phyloP scores from a whole-genome alignment of 2,329 filamentous ascomycete genomes.

The Ophiostoma australiae region DNA sequence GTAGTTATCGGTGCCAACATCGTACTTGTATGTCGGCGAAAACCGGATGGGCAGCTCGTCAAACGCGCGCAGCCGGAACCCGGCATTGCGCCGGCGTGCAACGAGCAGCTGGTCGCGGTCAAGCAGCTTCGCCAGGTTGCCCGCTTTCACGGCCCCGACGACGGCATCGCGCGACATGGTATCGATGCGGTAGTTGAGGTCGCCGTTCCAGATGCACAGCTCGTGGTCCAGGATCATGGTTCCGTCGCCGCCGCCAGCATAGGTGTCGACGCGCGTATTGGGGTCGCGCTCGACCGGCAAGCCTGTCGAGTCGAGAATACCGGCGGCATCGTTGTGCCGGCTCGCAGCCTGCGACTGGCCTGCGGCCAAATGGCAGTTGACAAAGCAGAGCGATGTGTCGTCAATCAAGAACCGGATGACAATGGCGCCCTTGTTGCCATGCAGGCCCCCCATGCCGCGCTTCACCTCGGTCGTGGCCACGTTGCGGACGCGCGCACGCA shows the following conservation, averaged over 20 bases:
- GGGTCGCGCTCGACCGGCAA: slow-evolving; percentile 69
- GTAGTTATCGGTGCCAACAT: slow-evolving; percentile 89
- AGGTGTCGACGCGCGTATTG: slow-evolving; percentile 67
- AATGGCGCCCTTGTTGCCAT: slow-evolving; percentile 95
- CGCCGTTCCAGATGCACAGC: slow-evolving; percentile 92
- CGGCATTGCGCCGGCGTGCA: slow-evolving; percentile 81
- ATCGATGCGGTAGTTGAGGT: slow-evolving; percentile 97
- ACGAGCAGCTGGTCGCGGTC: slow-evolving; percentile 91
- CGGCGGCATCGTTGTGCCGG: slow-evolving; percentile 86
- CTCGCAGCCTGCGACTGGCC: slow-evolving; percentile 86
- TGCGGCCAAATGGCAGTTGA: slow-evolving; percentile 95
- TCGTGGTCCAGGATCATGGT: slow-evolving; percentile 95
- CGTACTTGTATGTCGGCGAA: slow-evolving; percentile 96
- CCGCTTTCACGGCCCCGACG: slow-evolving; percentile 73
- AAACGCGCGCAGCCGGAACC: slow-evolving; percentile 82
- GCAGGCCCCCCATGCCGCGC: slow-evolving; percentile 87
- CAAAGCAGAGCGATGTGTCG: slow-evolving; percentile 88
- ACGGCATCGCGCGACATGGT: slow-evolving; percentile 93
- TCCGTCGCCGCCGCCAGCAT: slow-evolving; percentile 87
- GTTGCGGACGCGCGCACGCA: slow-evolving; percentile 71
- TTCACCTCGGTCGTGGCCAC: slow-evolving; percentile 81
- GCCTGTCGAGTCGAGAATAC: slow-evolving; percentile 74
- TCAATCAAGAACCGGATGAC: slow-evolving; percentile 89
- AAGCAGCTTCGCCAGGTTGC: slow-evolving; percentile 78
- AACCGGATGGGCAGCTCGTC: slow-evolving; percentile 88